These are phyloP conservation scores for Apiotrichum veenhuisii DNA, from an alignment of 1,284 basidiomycete species.

Conservation along the genomic window DNA sequence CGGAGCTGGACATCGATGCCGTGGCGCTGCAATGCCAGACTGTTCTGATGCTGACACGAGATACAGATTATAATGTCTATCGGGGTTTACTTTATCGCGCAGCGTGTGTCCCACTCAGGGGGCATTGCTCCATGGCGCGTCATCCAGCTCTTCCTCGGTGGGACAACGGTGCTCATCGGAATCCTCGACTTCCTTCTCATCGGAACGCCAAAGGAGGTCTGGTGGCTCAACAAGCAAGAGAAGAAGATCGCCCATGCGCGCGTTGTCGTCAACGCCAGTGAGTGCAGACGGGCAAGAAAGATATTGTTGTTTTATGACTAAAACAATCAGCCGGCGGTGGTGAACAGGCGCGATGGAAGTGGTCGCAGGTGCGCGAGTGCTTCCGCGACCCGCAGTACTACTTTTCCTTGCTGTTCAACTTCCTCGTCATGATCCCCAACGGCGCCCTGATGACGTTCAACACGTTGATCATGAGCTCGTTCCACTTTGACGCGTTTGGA, in stretches of 20 bases:
- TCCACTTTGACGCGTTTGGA: constrained; percentile 16
- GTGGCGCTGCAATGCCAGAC: no score
- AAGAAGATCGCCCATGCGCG: constrained; percentile 22
- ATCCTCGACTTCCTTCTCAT: constrained; percentile 17
- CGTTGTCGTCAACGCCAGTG: constrained; percentile 20
- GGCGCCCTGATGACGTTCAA: constrained; percentile 28
- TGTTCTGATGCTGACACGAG: no score
- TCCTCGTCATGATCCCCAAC: constrained; percentile 27
- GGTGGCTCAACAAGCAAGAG: constrained; percentile 22
- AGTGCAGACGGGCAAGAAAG: background rate
- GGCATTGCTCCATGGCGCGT: constrained; percentile 22
- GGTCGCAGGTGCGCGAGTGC: constrained; percentile 22
- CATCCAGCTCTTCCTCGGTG: constrained; percentile 28
- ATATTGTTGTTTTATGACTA: background rate
- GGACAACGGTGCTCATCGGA: constrained; percentile 14
- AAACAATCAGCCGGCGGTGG: constrained; percentile 13
- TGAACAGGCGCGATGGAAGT: constrained; percentile 23
- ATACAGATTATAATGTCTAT: background rate
- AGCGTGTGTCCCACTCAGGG: constrained; percentile 1
- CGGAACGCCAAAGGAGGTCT: constrained; percentile 21
- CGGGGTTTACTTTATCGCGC: background rate
- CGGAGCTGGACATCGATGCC: no score
- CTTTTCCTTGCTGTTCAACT: constrained; percentile 19
- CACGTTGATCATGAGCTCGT: constrained; percentile 17
- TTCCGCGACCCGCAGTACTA: constrained; percentile 27